phyloP scores from a whole-genome alignment of 1,139 yeast genomes.

The Scheffersomyces illinoinensis region DNA sequence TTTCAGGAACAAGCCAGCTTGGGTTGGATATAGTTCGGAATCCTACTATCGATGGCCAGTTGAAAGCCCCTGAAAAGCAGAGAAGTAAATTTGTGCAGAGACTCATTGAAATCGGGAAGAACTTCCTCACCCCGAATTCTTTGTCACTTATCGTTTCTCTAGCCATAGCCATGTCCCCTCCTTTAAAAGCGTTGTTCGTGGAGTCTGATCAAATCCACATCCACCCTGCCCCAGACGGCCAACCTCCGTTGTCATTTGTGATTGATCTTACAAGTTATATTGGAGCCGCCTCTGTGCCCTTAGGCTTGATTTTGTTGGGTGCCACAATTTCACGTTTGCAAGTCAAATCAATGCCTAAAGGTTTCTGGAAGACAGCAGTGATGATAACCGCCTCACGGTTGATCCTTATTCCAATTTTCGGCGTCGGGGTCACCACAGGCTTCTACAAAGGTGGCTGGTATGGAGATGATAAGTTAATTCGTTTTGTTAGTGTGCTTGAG shows the following conservation, averaged over 20 bases:
- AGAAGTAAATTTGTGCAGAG: slow-evolving; percentile 8
- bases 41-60: neutral
- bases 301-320: slow-evolving; percentile 79
- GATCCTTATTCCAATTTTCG: slow-evolving; percentile 43
- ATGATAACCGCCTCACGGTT: slow-evolving; percentile 36
- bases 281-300: slow-evolving; percentile 87
- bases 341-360: slow-evolving; percentile 58
- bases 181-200: slow-evolving; percentile 80
- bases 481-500: slow-evolving; percentile 72
- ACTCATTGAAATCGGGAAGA: slow-evolving; percentile 34
- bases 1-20: slow-evolving; percentile 1
- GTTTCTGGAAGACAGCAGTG: slow-evolving; percentile 65
- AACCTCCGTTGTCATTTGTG: slow-evolving; percentile 80
- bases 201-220: slow-evolving; percentile 22
- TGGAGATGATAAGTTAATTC: slow-evolving; percentile 48
- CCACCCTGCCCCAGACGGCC: slow-evolving; percentile 76
- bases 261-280: slow-evolving; percentile 79
- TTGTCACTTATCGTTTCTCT: slow-evolving; percentile 62
- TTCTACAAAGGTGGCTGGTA: slow-evolving; percentile 47
- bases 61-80: neutral
- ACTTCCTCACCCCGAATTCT: slow-evolving; percentile 72
- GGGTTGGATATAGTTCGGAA: neutral
- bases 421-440: slow-evolving; percentile 48
- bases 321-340: slow-evolving; percentile 80
- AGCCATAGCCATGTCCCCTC: slow-evolving; percentile 78